Evolutionary conservation across 345 rosid genomes (phyloP).

Genomic region (Microthlaspi erraticum): DNA sequence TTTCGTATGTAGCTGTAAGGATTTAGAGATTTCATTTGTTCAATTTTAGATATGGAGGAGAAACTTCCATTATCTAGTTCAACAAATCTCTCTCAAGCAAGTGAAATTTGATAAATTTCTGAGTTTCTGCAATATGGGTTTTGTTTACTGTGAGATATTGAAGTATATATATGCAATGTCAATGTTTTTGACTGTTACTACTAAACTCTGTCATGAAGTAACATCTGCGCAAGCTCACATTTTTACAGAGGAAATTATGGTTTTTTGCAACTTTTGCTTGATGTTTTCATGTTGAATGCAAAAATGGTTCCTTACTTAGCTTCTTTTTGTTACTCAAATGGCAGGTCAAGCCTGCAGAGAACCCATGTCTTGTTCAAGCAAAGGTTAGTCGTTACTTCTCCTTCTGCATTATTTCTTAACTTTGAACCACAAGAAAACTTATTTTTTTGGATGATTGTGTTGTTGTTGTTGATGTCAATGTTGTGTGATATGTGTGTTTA

Average conservation of each 20-base stretch:
- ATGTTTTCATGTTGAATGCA: slow-evolving; percentile 15
- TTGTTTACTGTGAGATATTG: neutral
- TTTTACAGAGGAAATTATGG: neutral
- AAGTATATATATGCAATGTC: neutral
- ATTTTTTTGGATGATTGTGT: too few relatives aligned
- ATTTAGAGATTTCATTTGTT: neutral
- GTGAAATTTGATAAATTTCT: neutral
- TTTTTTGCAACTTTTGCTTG: slow-evolving; percentile 2
- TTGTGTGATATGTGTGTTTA: neutral
- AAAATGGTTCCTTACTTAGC: slow-evolving; percentile 4
- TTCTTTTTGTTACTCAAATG: slow-evolving; percentile 34
- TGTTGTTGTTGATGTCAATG: too few relatives aligned
- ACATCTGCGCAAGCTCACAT: too few relatives aligned
- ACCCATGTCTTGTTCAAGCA: slow-evolving; percentile 64
- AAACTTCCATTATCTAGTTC: neutral
- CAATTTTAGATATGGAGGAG: neutral
- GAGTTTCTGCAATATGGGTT: neutral
- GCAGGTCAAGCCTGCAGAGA: slow-evolving; percentile 67
- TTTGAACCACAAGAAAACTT: slow-evolving; percentile 2
- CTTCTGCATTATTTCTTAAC: neutral
- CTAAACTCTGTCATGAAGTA: neutral
- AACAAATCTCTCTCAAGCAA: neutral
- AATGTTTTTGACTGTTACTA: neutral
- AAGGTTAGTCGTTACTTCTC: slow-evolving; percentile 51
- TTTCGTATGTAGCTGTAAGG: neutral